phyloP scores from a whole-genome alignment of 192 early-diverging fungal genomes.

The Endogone sp. region DNA sequence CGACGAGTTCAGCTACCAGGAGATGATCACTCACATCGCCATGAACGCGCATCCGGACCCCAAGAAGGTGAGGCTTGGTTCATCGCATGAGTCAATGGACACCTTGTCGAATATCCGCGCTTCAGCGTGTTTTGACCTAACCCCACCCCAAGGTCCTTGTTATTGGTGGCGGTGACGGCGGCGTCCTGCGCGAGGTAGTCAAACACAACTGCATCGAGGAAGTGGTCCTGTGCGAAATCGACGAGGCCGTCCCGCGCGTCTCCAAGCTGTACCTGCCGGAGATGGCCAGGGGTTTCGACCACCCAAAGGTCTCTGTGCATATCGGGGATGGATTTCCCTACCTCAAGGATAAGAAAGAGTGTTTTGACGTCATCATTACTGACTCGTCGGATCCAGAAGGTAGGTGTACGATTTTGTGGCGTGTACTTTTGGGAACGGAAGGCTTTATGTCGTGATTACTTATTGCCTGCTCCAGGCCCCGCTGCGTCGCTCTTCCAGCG shows the following conservation, averaged over 20 bases:
- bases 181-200: constrained; percentile 96
- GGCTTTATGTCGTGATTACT: too few species aligned
- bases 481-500: constrained; percentile 93
- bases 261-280: constrained; percentile 92
- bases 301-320: constrained; percentile 92
- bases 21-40: constrained; percentile 98
- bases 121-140: too few species aligned
- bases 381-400: constrained; percentile 96
- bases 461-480: constrained; percentile 62
- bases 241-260: constrained; percentile 89
- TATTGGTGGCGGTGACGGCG: constrained; percentile 99
- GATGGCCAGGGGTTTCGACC: constrained; percentile 90
- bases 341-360: constrained; percentile 79
- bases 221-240: constrained; percentile 95
- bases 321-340: constrained; percentile 97
- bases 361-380: constrained; percentile 98
- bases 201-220: constrained; percentile 93
- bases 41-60: constrained; percentile 95
- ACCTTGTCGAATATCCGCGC: too few species aligned
- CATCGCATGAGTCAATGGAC: background rate
- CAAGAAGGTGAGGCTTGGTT: constrained; percentile 63
- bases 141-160: constrained; percentile 71
- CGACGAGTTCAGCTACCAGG: constrained; percentile 97
- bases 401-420: too few species aligned
- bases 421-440: too few species aligned